Conservation (phyloP, 1,284 basidiomycete genomes). For the Ceratobasidium theobromae region DNA sequence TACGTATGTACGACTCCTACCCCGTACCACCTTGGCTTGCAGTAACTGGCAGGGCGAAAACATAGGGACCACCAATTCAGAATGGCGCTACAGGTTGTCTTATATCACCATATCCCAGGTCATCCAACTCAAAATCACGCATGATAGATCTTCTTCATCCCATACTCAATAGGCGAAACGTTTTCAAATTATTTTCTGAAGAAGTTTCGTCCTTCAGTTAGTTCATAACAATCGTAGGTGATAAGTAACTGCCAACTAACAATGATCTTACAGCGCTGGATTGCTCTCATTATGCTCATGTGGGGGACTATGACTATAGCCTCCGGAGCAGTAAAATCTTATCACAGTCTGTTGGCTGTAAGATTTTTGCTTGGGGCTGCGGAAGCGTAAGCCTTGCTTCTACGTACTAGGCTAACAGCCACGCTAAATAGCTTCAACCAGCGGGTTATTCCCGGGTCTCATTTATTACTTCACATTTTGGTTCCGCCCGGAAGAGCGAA, state of each 20-base stretch:
- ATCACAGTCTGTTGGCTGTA: constrained; percentile 2
- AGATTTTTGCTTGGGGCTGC: constrained; percentile 6
- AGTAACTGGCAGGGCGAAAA: background rate
- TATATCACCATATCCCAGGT: background rate
- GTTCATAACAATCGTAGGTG: background rate
- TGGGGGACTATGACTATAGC: constrained; percentile 11
- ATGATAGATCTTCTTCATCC: constrained; percentile 6
- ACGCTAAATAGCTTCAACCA: background rate
- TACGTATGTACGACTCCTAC: background rate
- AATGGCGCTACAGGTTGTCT: background rate
- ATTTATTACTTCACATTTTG: constrained; percentile 45
- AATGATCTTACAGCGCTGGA: constrained; percentile 18
- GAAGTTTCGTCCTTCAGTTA: constrained; percentile 12
- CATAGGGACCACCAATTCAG: constrained; percentile 1
- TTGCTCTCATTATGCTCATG: constrained; percentile 13
- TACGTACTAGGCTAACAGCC: background rate
- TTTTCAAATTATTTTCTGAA: constrained; percentile 24
- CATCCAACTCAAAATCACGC: background rate
- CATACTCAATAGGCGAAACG: constrained; percentile 6
- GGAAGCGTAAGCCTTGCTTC: background rate
- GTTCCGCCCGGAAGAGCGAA: constrained; percentile 48
- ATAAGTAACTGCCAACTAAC: too few species aligned
- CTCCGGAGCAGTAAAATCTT: background rate
- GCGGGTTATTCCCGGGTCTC: constrained; percentile 23
- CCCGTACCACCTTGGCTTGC: background rate